A percentile compares a stretch with the other conserved stretches of the same genome.
Evolutionary conservation across 345 rosid species (phyloP).

Genomic region (Raphanus sativus): DNA sequence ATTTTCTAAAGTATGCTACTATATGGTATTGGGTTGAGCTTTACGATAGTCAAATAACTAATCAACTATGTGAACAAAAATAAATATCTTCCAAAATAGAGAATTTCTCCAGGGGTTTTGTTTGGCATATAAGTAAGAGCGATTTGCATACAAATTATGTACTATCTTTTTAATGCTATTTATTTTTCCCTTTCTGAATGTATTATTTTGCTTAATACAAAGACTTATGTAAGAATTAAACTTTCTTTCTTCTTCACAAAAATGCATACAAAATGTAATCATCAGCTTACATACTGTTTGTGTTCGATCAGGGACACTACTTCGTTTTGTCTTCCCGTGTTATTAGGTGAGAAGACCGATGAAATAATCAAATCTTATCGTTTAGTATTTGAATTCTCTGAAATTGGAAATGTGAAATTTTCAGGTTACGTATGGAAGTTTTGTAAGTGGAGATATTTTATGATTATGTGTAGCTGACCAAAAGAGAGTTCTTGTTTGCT

Average conservation of each 20-base stretch:
- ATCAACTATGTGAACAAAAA: background rate
- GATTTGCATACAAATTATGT: too few species aligned
- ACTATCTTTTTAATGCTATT: too few species aligned
- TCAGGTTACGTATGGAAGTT: background rate
- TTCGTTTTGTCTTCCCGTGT: slow-evolving; percentile 33
- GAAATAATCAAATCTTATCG: background rate
- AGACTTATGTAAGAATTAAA: background rate
- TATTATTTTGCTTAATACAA: background rate
- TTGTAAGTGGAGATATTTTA: background rate
- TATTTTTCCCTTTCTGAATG: background rate
- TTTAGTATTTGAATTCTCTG: slow-evolving; percentile 5
- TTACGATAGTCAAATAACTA: background rate
- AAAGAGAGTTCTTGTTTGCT: background rate
- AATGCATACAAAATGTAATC: slow-evolving; percentile 2
- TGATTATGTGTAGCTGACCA: background rate
- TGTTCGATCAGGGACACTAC: slow-evolving; percentile 31
- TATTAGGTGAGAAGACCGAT: slow-evolving; percentile 24
- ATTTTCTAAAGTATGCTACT: background rate
- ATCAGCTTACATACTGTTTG: slow-evolving; percentile 1
- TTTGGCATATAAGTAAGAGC: background rate
- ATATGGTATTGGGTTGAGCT: background rate
- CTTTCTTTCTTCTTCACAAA: background rate
- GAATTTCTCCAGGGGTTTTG: background rate
- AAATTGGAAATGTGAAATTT: slow-evolving; percentile 12
- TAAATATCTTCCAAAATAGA: slow-evolving; percentile 4